Conservation (phyloP, 257 asterid genomes). For the Primulina eburnea region DNA sequence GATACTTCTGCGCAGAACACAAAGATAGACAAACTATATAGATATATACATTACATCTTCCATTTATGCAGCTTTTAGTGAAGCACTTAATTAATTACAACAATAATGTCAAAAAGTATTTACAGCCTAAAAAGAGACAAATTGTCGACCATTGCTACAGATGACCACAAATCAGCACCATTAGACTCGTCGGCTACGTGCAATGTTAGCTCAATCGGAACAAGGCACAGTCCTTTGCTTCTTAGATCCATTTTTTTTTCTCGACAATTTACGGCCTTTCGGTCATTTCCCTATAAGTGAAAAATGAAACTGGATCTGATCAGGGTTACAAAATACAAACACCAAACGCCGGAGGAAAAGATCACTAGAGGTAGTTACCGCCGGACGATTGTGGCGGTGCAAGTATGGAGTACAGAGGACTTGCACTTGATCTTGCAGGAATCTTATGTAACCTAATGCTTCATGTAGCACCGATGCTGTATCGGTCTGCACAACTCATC, state of each 20-base stretch:
- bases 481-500: conserved; percentile 57
- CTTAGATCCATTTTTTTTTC: conserved; percentile 37
- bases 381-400: conserved; percentile 26
- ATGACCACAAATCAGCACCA: too few relatives aligned
- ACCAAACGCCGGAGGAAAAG: not conserved
- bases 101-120: too few relatives aligned
- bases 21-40: too few relatives aligned
- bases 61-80: too few relatives aligned
- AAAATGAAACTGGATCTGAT: not conserved
- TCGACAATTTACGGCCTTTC: conserved; percentile 14
- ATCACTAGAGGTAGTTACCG: too few relatives aligned
- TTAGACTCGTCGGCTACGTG: not conserved
- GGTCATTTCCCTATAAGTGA: conserved; percentile 29
- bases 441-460: conserved; percentile 79
- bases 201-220: too few relatives aligned
- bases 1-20: too few relatives aligned
- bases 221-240: conserved; percentile 64
- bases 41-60: too few relatives aligned
- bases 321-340: not conserved
- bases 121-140: too few relatives aligned
- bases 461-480: conserved; percentile 93
- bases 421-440: conserved; percentile 86
- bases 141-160: too few relatives aligned
- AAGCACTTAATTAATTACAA: too few relatives aligned
- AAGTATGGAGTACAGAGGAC: conserved; percentile 83